Percentiles rank a stretch among this genome's conserved stretches.
Conservation (phyloP, 2,329 filamentous ascomycete species). For the Periconia sp. region DNA sequence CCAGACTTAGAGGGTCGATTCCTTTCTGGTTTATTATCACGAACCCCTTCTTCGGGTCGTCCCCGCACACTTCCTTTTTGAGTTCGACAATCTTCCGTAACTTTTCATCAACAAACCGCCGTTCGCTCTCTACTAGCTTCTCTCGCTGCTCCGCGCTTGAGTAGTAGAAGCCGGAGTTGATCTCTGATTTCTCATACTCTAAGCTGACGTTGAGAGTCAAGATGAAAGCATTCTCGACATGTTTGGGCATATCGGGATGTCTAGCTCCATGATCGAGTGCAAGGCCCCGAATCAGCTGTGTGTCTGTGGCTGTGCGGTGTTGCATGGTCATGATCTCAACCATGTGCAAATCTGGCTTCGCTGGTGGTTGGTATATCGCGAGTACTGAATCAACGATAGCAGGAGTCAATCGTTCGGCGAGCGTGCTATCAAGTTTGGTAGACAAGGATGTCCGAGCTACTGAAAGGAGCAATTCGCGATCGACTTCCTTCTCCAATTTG, state of each 20-base stretch:
- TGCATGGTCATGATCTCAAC: conserved; percentile 99
- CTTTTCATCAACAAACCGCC: conserved; percentile 93
- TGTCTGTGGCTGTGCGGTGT: conserved; percentile 93
- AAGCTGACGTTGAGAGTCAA: conserved; percentile 94
- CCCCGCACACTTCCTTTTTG: conserved; percentile 96
- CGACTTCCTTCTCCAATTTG: conserved; percentile 84
- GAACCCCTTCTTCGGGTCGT: conserved; percentile 91
- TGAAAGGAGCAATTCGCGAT: conserved; percentile 89
- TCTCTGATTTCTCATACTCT: conserved; percentile 98
- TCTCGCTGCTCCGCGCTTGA: conserved; percentile 94
- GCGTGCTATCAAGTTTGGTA: conserved; percentile 87
- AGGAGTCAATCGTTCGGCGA: conserved; percentile 89
- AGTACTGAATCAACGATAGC: conserved; percentile 96
- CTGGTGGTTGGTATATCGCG: conserved; percentile 84
- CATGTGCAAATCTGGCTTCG: conserved; percentile 98
- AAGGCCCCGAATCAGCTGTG: conserved; percentile 89
- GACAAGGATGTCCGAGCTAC: conserved; percentile 93
- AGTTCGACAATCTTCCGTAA: conserved; percentile 95
- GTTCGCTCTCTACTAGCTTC: conserved; percentile 96
- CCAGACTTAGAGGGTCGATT: conserved; percentile 92
- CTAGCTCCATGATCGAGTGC: conserved; percentile 93
- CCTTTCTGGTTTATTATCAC: conserved; percentile 99
- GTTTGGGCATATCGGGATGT: conserved; percentile 98
- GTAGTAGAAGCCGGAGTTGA: conserved; percentile 99
- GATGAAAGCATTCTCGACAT: conserved; percentile 92